phyloP scores from a whole-genome alignment of 1,284 basidiomycete species.

The Cryptococcus sp. region DNA sequence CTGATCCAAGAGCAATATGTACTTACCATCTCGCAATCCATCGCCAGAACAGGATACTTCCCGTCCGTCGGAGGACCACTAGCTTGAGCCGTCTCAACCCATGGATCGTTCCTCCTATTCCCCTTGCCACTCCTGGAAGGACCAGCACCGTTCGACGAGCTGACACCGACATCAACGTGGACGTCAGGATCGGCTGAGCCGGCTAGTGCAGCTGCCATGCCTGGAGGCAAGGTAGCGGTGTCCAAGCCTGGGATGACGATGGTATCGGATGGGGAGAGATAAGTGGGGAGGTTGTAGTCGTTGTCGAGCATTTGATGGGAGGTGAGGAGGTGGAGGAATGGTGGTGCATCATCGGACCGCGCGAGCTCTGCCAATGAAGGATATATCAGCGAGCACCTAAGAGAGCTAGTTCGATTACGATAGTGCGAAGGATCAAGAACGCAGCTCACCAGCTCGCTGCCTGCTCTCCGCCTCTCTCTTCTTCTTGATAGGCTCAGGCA shows the following conservation, averaged over 20 bases:
- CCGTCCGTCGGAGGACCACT: conserved; percentile 34
- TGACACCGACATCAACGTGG: conserved; percentile 10
- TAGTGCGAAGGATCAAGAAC: neutral
- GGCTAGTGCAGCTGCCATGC: conserved; percentile 10
- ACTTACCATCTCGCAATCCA: conserved; percentile 93
- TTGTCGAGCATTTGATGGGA: conserved; percentile 86
- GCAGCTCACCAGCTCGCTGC: conserved; percentile 33
- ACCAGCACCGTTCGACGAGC: conserved; percentile 5
- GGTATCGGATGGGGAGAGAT: conserved; percentile 58
- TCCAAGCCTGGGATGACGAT: conserved; percentile 35
- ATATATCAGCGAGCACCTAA: neutral
- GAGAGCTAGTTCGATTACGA: neutral
- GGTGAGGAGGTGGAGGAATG: conserved; percentile 70
- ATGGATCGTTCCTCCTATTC: conserved; percentile 59
- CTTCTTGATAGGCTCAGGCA: conserved; percentile 69
- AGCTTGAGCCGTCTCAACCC: conserved; percentile 69
- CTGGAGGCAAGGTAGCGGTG: conserved; percentile 5
- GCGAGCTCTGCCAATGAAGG: conserved; percentile 13
- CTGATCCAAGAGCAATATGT: conserved; percentile 1
- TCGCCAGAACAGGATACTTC: conserved; percentile 51
- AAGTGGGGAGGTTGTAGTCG: conserved; percentile 80
- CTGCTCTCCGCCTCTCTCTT: conserved; percentile 61
- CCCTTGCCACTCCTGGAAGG: conserved; percentile 44
- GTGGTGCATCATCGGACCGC: conserved; percentile 42
- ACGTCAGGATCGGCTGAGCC: conserved; percentile 9